These are phyloP conservation scores for Venturia carpophila DNA, from an alignment of 2,329 filamentous ascomycete species.

Conservation along the genomic window DNA sequence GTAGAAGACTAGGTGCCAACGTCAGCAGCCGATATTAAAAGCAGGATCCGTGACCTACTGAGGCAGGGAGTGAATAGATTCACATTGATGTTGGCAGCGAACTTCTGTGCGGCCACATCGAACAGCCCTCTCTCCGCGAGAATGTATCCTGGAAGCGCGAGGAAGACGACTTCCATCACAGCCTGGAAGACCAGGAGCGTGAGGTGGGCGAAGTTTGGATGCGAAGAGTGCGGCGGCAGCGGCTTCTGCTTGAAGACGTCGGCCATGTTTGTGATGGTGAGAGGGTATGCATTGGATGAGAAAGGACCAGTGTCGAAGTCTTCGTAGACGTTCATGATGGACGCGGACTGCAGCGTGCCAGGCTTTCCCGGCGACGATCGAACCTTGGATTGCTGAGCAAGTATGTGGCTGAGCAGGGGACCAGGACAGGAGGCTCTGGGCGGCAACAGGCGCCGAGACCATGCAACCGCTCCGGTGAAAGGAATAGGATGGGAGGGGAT, in stretches of 20 bases:
- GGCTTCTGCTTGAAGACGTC: constrained; percentile 26
- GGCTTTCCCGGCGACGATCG: neutral
- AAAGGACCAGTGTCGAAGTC: constrained; percentile 9
- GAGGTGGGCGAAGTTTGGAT: constrained; percentile 62
- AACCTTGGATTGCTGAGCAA: neutral
- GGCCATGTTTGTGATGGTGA: constrained; percentile 25
- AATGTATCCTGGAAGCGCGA: constrained; percentile 89
- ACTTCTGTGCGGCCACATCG: constrained; percentile 91
- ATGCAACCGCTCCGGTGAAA: neutral
- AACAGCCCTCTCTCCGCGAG: constrained; percentile 86
- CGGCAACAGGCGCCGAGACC: neutral
- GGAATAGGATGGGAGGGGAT: neutral
- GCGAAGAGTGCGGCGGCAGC: constrained; percentile 37
- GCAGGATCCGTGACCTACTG: constrained; percentile 50
- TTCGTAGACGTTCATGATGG: constrained; percentile 22
- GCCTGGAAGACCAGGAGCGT: constrained; percentile 86
- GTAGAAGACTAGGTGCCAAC: constrained; percentile 66
- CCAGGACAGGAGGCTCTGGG: neutral
- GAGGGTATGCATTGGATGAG: constrained; percentile 18
- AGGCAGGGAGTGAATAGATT: constrained; percentile 95
- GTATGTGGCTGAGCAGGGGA: too few relatives aligned
- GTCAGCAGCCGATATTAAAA: constrained; percentile 6
- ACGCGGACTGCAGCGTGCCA: neutral
- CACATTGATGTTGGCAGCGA: constrained; percentile 92
- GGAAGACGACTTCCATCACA: constrained; percentile 89